Conservation (phyloP, 169 alveolate species). For the Perkinsus marinus region DNA sequence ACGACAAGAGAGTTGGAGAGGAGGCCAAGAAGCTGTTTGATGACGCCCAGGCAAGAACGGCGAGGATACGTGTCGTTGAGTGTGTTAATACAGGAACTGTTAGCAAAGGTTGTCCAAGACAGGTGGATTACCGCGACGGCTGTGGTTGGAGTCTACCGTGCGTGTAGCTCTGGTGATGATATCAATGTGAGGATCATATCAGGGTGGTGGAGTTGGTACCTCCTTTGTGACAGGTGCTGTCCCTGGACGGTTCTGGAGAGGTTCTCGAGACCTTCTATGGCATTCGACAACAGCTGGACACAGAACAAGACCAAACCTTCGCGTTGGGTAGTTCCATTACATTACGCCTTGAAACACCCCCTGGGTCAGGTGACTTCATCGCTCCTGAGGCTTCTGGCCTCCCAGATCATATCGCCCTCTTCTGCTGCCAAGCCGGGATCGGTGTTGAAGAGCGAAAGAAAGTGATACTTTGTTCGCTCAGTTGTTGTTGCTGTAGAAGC, state of each 20-base stretch:
- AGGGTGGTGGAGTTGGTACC: background rate
- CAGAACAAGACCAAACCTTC: background rate
- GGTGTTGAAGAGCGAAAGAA: conserved; percentile 19
- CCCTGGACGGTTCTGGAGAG: background rate
- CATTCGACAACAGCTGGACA: background rate
- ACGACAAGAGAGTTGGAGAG: conserved; percentile 40
- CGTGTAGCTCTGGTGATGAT: conserved; percentile 31
- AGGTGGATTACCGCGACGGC: conserved; percentile 27
- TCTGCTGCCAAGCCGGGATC: conserved; percentile 41
- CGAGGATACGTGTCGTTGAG: background rate
- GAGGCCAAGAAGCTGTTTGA: conserved; percentile 35
- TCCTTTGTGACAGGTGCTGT: background rate
- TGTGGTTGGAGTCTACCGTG: conserved; percentile 33
- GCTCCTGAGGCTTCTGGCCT: background rate
- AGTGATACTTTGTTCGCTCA: background rate
- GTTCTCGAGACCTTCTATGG: background rate
- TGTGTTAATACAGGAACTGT: background rate
- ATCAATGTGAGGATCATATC: conserved; percentile 26
- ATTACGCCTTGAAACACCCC: background rate
- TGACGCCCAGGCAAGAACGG: conserved; percentile 13
- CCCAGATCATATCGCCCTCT: conserved; percentile 37
- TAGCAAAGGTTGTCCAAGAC: conserved; percentile 17
- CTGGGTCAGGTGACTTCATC: background rate
- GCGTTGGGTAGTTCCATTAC: background rate
- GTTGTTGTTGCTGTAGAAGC: background rate